A percentile compares a stretch with the other conserved stretches of the same genome.
phyloP scores from a whole-genome alignment of 768 basidiomycete species.

The Lyophyllum semitale region DNA sequence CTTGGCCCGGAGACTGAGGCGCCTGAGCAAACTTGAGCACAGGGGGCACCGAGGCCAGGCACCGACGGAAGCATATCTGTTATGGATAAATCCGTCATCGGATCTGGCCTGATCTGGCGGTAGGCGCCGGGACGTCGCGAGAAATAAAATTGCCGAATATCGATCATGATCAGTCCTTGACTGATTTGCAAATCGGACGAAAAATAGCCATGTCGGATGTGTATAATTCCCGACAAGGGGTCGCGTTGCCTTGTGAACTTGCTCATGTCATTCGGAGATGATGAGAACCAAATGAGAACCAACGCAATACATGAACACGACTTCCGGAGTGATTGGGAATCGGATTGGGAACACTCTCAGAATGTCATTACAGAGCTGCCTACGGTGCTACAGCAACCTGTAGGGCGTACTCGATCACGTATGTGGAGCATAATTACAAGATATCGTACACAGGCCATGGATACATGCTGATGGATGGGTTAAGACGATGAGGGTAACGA shows the following conservation, averaged over 20 bases:
- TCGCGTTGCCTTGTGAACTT: slow-evolving; percentile 16
- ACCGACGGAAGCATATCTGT: slow-evolving; percentile 30
- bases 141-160: slow-evolving; percentile 27
- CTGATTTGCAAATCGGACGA: slow-evolving; percentile 30
- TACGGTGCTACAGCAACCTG: not conserved
- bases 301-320: not conserved
- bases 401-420: not conserved
- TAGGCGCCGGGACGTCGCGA: slow-evolving; percentile 17
- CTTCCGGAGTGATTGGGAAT: not conserved
- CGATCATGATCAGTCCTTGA: slow-evolving; percentile 35
- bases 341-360: not conserved
- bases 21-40: not conserved
- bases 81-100: slow-evolving; percentile 17
- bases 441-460: not conserved
- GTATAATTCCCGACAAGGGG: slow-evolving; percentile 9
- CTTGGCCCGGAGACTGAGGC: too few species aligned
- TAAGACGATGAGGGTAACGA: slow-evolving; percentile 14
- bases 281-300: not conserved
- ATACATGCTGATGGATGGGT: slow-evolving; percentile 5
- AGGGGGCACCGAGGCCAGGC: slow-evolving; percentile 19
- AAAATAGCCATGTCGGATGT: slow-evolving; percentile 10
- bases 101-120: slow-evolving; percentile 24
- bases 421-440: not conserved
- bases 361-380: not conserved
- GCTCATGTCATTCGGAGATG: slow-evolving; percentile 5